These are phyloP conservation scores for Trichoderma brevicompactum DNA, from an alignment of 2,329 filamentous ascomycete genomes.

Conservation along the genomic window DNA sequence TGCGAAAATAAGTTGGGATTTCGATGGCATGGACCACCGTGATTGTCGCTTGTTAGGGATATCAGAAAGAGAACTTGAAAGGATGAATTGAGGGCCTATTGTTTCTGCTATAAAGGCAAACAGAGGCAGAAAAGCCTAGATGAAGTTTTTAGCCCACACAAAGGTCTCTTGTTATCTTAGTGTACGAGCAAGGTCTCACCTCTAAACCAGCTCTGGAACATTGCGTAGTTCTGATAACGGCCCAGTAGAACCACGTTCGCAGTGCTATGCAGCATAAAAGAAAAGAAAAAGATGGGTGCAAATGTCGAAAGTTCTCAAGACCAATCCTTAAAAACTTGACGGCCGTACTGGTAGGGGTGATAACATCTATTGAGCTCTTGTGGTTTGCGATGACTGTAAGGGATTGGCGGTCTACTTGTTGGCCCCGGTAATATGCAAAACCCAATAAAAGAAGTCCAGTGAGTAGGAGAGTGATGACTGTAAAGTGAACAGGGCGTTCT, in stretches of 20 bases:
- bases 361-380: neutral
- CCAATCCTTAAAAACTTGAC: neutral
- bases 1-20: constrained; percentile 24
- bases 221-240: constrained; percentile 42
- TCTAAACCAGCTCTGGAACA: constrained; percentile 40
- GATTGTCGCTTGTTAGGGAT: neutral
- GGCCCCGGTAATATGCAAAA: neutral
- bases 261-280: constrained; percentile 22
- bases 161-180: too few species aligned
- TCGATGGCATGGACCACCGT: constrained; percentile 37
- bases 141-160: neutral
- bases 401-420: neutral
- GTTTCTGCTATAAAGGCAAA: constrained; percentile 4
- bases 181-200: constrained; percentile 32
- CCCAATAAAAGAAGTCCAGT: neutral
- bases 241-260: constrained; percentile 39
- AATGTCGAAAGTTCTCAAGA: neutral
- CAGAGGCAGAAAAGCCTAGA: constrained; percentile 41
- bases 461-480: constrained; percentile 34
- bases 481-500: constrained; percentile 45
- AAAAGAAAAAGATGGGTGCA: neutral
- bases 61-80: neutral
- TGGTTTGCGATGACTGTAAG: constrained; percentile 15
- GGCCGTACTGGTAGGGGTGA: neutral
- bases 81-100: neutral